Evolutionary conservation across 495 filamentous ascomycete genomes (phyloP), one percentile per base, ranked within the genome.

Genomic region (Usnea hakonensis): DNA sequence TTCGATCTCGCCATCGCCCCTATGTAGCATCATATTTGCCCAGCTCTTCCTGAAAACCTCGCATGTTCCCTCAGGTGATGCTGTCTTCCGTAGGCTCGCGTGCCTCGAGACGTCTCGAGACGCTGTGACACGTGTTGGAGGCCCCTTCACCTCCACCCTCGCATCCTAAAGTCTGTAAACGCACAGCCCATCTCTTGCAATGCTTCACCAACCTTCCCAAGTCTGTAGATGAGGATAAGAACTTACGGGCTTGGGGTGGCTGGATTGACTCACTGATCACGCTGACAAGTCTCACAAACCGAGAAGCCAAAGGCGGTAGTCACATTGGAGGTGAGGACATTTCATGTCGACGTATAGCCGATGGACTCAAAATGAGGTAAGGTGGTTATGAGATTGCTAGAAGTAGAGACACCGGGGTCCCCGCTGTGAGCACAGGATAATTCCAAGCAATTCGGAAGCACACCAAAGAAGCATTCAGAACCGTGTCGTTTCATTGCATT

Each of bases 261-360:
- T 30, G 6, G 26, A 5, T 28, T n/a, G 30, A 55, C 65, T 41
- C 28, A 71, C 65, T 64, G 53, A 74, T 71, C 0, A 65, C 66
- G 21, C 58, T 58, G 36, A 74, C 57, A 44, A 74, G 70, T n/a
- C 53, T 74, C 71, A 13, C 72, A 71, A 58, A 70, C 68, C 13
- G 71, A 73, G 64, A 74, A 72, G 17, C 72, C 70, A 63, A 74
- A 72, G 16, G 64, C 72, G 11, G 71, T 71, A 2, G 57, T 46
- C 57, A 58, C 46, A 19, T 8, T 56, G 30, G 30, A n/a, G n/a
- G n/a, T n/a, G n/a, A n/a, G n/a, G n/a, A n/a, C n/a, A n/a, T n/a
- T n/a, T n/a, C n/a, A n/a, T n/a, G n/a, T n/a, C n/a, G n/a, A n/a
- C n/a, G n/a, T n/a, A n/a, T n/a, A n/a, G n/a, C n/a, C n/a, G n/a